Percentiles rank a stretch among this genome's conserved stretches.
Conservation (phyloP, 2,329 filamentous ascomycete species). For the Phyllachora maydis region DNA sequence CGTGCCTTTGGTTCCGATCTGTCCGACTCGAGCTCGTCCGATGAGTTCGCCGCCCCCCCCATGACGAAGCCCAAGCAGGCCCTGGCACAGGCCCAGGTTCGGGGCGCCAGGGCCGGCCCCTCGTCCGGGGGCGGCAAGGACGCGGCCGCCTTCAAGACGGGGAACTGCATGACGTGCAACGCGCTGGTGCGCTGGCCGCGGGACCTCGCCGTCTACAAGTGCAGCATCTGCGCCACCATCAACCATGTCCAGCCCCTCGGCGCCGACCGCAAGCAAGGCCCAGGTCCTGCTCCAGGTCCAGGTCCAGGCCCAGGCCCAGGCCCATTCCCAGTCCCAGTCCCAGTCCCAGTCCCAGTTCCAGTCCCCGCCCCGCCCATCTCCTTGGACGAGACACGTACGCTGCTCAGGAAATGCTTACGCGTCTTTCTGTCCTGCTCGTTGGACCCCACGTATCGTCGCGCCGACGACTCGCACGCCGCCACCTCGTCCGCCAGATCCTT, state of each 20-base stretch:
- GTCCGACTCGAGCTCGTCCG: constrained; percentile 17
- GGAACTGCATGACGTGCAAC: constrained; percentile 73
- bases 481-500: too few relatives aligned
- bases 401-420: too few relatives aligned
- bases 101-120: constrained; percentile 13
- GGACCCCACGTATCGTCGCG: too few relatives aligned
- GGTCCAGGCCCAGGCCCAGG: too few relatives aligned
- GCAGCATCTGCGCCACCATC: constrained; percentile 65
- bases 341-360: too few relatives aligned
- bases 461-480: too few relatives aligned
- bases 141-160: constrained; percentile 42
- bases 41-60: constrained; percentile 15
- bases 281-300: too few relatives aligned
- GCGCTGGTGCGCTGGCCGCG: constrained; percentile 63
- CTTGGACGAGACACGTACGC: too few relatives aligned
- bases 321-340: too few relatives aligned
- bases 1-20: constrained; percentile 11
- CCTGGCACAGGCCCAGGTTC: constrained; percentile 11
- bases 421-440: too few relatives aligned
- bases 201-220: constrained; percentile 54
- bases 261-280: constrained; percentile 6
- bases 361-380: too few relatives aligned
- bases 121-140: too few relatives aligned
- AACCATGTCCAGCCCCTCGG: constrained; percentile 46
- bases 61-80: constrained; percentile 8